These are phyloP conservation scores for Rhodotorula paludigena DNA, from an alignment of 768 basidiomycete genomes.

Conservation along the genomic window DNA sequence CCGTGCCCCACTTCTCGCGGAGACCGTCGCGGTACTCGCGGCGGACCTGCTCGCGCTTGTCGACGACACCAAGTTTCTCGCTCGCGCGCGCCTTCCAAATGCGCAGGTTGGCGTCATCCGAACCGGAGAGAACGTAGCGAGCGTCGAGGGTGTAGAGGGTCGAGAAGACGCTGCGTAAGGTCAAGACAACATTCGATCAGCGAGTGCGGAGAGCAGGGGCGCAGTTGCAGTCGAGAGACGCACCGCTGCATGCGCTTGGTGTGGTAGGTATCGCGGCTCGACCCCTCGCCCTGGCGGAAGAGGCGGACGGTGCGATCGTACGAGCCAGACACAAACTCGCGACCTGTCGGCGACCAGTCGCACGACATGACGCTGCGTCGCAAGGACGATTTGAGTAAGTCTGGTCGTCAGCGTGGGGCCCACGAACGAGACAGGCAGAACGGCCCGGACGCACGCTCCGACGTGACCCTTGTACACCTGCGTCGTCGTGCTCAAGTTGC, in stretches of 20 bases:
- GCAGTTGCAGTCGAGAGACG: too few species aligned
- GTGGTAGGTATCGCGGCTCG: constrained; percentile 83
- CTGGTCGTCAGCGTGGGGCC: background rate
- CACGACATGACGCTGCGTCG: constrained; percentile 69
- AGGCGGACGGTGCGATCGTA: constrained; percentile 93
- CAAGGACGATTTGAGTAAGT: constrained; percentile 51
- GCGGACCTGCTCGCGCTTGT: constrained; percentile 79
- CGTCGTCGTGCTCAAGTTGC: constrained; percentile 70
- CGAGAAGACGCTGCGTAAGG: constrained; percentile 66
- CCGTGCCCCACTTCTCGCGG: constrained; percentile 80
- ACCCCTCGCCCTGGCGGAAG: constrained; percentile 82
- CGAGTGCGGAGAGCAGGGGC: background rate
- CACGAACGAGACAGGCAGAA: background rate
- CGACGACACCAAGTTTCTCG: constrained; percentile 84
- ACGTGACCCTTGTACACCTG: constrained; percentile 98
- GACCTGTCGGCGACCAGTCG: constrained; percentile 94
- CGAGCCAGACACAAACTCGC: constrained; percentile 90
- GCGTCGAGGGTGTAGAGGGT: constrained; percentile 84
- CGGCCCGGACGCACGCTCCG: constrained; percentile 45
- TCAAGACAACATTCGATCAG: background rate
- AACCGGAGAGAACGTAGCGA: constrained; percentile 50
- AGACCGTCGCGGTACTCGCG: constrained; percentile 89
- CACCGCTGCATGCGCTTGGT: constrained; percentile 98
- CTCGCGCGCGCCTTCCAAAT: constrained; percentile 64
- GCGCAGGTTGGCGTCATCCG: constrained; percentile 44